These are phyloP conservation scores for Parascedosporium putredinis DNA, from an alignment of 2,329 filamentous ascomycete genomes.

Conservation along the genomic window DNA sequence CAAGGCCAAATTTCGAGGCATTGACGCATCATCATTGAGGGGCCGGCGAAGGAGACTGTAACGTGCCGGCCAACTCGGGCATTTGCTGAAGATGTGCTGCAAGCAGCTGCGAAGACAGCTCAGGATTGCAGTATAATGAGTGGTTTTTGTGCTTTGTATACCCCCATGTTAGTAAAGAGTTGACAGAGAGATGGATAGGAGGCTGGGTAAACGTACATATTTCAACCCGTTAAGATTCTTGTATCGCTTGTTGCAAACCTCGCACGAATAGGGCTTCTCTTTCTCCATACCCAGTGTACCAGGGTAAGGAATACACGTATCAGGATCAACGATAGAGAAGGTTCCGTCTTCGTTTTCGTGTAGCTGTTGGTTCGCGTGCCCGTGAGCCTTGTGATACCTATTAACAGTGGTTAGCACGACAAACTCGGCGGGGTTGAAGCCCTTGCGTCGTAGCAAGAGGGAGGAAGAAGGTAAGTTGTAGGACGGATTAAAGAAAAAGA, in stretches of 20 bases:
- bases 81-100: constrained; percentile 7
- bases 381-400: constrained; percentile 68
- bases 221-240: constrained; percentile 98
- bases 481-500: constrained; percentile 10
- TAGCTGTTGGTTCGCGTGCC: constrained; percentile 91
- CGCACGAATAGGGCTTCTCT: constrained; percentile 96
- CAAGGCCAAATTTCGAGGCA: neutral
- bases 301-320: constrained; percentile 87
- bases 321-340: constrained; percentile 95
- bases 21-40: neutral
- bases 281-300: constrained; percentile 99
- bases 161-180: neutral
- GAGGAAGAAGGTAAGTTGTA: too few species aligned
- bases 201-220: constrained; percentile 50
- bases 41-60: constrained; percentile 6
- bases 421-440: too few species aligned
- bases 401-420: too few species aligned
- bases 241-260: constrained; percentile 94
- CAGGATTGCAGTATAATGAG: constrained; percentile 14
- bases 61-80: neutral
- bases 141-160: constrained; percentile 13
- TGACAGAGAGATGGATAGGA: neutral
- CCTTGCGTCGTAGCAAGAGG: too few species aligned
- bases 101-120: constrained; percentile 9
- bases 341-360: constrained; percentile 96